These are phyloP conservation scores for Physcomitrellopsis africana DNA, from an alignment of 225 moss, liverwort and hornwort genomes.

Conservation along the genomic window DNA sequence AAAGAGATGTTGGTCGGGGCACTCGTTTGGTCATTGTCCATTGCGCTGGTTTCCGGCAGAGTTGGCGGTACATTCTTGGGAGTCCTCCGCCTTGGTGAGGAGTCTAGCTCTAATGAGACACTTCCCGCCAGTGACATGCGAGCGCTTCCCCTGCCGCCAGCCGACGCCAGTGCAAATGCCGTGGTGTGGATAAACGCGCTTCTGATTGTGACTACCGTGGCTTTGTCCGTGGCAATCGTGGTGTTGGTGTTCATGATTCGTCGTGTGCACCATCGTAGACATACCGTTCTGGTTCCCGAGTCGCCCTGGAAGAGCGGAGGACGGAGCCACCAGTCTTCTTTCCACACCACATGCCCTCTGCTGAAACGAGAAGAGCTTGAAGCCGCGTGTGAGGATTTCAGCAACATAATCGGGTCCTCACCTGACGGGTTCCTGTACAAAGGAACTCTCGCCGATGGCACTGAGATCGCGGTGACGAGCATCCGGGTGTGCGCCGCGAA, in stretches of 20 bases:
- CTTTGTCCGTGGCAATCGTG: slow-evolving; percentile 27
- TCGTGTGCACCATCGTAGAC: slow-evolving; percentile 19
- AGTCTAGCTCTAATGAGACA: not conserved
- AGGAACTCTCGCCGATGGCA: slow-evolving; percentile 65
- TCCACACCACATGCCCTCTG: slow-evolving; percentile 56
- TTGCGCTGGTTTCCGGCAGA: slow-evolving; percentile 43
- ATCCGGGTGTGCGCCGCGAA: slow-evolving; percentile 58
- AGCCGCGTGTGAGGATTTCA: slow-evolving; percentile 82
- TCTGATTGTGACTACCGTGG: slow-evolving; percentile 26
- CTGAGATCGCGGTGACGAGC: slow-evolving; percentile 75
- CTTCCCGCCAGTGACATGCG: not conserved
- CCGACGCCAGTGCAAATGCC: not conserved
- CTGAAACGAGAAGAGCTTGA: slow-evolving; percentile 63
- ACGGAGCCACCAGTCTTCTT: slow-evolving; percentile 41
- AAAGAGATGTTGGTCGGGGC: slow-evolving; percentile 25
- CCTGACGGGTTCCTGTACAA: slow-evolving; percentile 76
- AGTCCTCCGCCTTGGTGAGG: not conserved
- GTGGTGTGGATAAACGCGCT: slow-evolving; percentile 35
- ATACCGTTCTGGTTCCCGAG: slow-evolving; percentile 16
- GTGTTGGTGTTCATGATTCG: slow-evolving; percentile 36
- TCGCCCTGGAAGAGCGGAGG: slow-evolving; percentile 63
- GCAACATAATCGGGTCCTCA: slow-evolving; percentile 82
- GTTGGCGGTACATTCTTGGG: slow-evolving; percentile 25
- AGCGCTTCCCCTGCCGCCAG: not conserved
- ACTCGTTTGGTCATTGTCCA: slow-evolving; percentile 34